phyloP scores from a whole-genome alignment of 371 early-diverging fungal genomes.

The Rhizopus sp. region DNA sequence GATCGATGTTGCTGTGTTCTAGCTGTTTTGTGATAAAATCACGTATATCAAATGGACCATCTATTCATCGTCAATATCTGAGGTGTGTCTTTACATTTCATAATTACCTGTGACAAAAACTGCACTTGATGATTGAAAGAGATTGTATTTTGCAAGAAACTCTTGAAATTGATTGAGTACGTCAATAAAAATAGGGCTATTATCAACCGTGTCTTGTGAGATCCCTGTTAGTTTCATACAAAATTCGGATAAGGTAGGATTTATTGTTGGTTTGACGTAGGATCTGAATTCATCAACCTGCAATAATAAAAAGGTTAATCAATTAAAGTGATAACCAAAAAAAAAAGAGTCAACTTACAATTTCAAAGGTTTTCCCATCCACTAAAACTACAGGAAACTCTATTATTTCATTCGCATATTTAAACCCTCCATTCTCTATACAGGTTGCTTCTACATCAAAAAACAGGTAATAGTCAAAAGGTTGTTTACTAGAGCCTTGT shows the following conservation, averaged over 20 bases:
- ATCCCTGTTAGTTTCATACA: constrained; percentile 80
- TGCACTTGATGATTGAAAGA: constrained; percentile 54
- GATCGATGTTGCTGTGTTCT: constrained; percentile 42
- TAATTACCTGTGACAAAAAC: constrained; percentile 46
- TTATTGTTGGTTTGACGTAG: constrained; percentile 69
- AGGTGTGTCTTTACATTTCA: neutral
- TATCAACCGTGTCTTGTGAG: constrained; percentile 57
- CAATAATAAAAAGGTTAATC: neutral
- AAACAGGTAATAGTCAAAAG: constrained; percentile 64
- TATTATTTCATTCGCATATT: constrained; percentile 78
- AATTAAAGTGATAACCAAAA: constrained; percentile 4
- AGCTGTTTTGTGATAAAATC: constrained; percentile 77
- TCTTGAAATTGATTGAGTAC: constrained; percentile 45
- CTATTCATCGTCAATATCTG: constrained; percentile 41
- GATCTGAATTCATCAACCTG: constrained; percentile 73
- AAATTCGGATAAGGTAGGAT: constrained; percentile 70
- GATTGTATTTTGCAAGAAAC: constrained; percentile 42
- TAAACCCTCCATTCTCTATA: constrained; percentile 57
- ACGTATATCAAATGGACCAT: constrained; percentile 85
- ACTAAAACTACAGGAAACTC: constrained; percentile 82
- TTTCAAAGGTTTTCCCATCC: constrained; percentile 56
- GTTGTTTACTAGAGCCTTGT: constrained; percentile 4
- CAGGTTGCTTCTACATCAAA: constrained; percentile 88
- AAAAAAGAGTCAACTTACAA: constrained; percentile 38
- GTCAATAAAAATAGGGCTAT: constrained; percentile 52